These are phyloP conservation scores for Clavispora santaluciae DNA, from an alignment of 805 yeast species.

Conservation along the genomic window DNA sequence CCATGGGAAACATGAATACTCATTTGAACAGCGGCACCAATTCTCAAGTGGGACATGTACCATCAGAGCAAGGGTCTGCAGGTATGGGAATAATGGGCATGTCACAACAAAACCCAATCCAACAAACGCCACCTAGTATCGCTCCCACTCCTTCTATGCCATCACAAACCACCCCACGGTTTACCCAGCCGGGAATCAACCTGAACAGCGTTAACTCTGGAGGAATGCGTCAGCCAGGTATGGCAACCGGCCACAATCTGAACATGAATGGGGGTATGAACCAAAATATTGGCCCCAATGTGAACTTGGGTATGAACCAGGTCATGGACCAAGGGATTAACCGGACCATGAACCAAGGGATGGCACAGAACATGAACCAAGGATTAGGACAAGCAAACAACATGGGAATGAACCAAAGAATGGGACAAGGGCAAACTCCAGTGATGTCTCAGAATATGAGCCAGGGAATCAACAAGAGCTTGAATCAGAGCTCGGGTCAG, in stretches of 20 bases:
- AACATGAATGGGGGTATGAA: neutral
- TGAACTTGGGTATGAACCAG: neutral
- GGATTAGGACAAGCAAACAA: neutral
- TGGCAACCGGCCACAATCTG: neutral
- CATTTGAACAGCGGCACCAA: constrained; percentile 3
- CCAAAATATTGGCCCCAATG: too few relatives aligned
- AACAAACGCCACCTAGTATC: neutral
- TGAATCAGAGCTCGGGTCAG: neutral
- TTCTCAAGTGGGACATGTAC: neutral
- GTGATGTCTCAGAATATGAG: neutral
- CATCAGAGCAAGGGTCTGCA: neutral
- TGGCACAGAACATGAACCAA: neutral
- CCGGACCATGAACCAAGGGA: neutral
- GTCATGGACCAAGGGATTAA: neutral
- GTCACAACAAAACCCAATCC: neutral
- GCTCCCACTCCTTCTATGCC: neutral
- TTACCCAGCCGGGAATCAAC: neutral
- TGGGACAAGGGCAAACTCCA: neutral
- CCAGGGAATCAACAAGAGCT: neutral
- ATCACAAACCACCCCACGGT: neutral
- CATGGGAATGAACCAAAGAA: neutral
- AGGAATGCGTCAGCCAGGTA: neutral
- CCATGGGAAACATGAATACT: constrained; percentile 1
- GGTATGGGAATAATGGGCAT: constrained; percentile 1
- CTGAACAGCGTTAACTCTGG: neutral